Evolutionary conservation across 805 yeast species (phyloP).

Genomic region (Candida yuanshanica): DNA sequence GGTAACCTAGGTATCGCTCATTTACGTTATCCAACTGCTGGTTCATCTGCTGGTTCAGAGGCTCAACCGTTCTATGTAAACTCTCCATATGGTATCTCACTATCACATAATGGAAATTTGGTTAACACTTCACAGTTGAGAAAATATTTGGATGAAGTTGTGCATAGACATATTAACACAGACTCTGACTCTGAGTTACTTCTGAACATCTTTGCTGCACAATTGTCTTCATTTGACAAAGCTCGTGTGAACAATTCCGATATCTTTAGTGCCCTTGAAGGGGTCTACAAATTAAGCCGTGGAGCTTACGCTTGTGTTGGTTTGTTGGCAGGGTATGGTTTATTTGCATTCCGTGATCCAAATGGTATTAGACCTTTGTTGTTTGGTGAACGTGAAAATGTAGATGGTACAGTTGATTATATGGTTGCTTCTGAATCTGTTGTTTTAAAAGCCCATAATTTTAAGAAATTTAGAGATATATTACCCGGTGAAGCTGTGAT

Average conservation of each 20-base stretch:
- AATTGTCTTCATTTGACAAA: constrained; percentile 85
- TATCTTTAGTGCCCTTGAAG: constrained; percentile 78
- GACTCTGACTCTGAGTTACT: constrained; percentile 93
- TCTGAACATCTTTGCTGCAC: constrained; percentile 86
- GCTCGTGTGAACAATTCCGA: constrained; percentile 89
- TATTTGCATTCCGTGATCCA: constrained; percentile 96
- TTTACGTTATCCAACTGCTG: constrained; percentile 95
- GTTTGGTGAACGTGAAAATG: constrained; percentile 71
- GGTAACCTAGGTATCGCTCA: constrained; percentile 97
- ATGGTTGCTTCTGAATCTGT: constrained; percentile 96
- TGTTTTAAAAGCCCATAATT: constrained; percentile 89
- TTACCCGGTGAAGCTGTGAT: constrained; percentile 96
- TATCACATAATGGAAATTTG: constrained; percentile 92
- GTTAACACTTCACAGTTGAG: constrained; percentile 79
- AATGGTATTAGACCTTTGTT: constrained; percentile 92
- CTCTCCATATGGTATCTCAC: constrained; percentile 88
- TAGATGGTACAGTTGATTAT: constrained; percentile 72
- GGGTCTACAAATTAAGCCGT: constrained; percentile 73
- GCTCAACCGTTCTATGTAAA: constrained; percentile 99
- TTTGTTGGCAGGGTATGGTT: constrained; percentile 92
- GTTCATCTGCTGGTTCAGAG: constrained; percentile 90
- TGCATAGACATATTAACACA: constrained; percentile 95
- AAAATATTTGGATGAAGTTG: constrained; percentile 82
- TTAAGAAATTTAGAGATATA: constrained; percentile 70
- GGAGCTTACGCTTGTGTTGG: constrained; percentile 98